Evolutionary conservation across 176 grass and related monocot species (phyloP), one percentile per base, ranked within the genome.

Genomic region (Aegilops bicornis): DNA sequence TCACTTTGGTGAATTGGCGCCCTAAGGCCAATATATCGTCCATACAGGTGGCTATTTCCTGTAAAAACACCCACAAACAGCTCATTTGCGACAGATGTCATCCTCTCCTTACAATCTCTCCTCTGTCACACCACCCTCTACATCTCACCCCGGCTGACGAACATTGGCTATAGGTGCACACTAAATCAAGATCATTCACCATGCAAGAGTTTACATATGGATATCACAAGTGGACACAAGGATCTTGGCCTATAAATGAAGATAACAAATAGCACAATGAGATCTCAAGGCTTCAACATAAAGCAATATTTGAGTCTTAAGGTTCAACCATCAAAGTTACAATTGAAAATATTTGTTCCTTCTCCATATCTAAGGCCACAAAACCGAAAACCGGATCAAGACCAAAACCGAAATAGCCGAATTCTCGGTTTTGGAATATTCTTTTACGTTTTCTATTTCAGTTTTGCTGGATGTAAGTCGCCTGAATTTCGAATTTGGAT

Each of bases 281-380:
- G 43, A 82, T 39, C 9, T 76, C 9, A 70, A 71, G 73, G 20
- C 29, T 81, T 81, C 8, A 64, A 89, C 16, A 84, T 64, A 65
- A 32, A 64, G 8, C 64, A 24, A 13, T 73, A 33, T 58, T 80
- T 36, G 3, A 77, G 36, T 61, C 70, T 72, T 39, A 63, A 63
- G 30, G 70, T 33, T 65, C 9, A 84, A 79, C 24, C 13, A 9
- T 29, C 6, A 67, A 47, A 16, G 37, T 19, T 31, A 64, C 24
- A 40, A 32, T 8, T 78, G 9, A 54, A 19, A 64, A 82, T 40
- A 4, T 19, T 8, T 32, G 43, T 58, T 17, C 2, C 54, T 75
- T 54, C 32, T 6, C 14, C 37, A 54, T 10, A 63, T 68, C 54
- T 22, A 58, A 19, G 54, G 54, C 19, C 54, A 58, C 17, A 22